These are phyloP conservation scores for Penicillium ucsense DNA, from an alignment of 495 filamentous ascomycete species.

Conservation along the genomic window DNA sequence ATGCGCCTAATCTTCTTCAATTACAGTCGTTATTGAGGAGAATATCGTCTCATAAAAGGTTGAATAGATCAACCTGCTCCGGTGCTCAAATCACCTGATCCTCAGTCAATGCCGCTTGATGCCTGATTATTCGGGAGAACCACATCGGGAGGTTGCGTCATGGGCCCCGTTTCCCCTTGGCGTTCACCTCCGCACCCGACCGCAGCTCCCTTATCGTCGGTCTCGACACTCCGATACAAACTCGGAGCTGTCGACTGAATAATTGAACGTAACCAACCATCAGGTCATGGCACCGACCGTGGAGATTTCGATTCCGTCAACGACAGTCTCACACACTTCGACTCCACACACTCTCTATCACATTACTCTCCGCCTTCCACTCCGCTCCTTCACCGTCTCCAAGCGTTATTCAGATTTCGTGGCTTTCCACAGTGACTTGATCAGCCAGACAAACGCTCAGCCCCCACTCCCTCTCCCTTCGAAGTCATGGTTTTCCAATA, in stretches of 20 bases:
- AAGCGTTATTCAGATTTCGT: constrained; percentile 95
- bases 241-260: neutral
- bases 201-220: neutral
- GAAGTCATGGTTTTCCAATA: constrained; percentile 82
- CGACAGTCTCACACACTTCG: constrained; percentile 47
- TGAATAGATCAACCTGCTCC: neutral
- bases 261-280: neutral
- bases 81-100: neutral
- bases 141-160: constrained; percentile 9
- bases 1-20: too few species aligned
- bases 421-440: constrained; percentile 61
- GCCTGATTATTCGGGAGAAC: constrained; percentile 4
- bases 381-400: constrained; percentile 75
- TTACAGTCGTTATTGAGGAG: too few species aligned
- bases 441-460: constrained; percentile 46
- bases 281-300: constrained; percentile 59
- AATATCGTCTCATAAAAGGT: too few species aligned
- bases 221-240: too few species aligned
- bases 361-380: constrained; percentile 76
- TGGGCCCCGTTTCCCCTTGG: neutral
- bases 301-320: constrained; percentile 74
- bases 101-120: neutral
- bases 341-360: constrained; percentile 90
- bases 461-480: constrained; percentile 61
- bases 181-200: neutral